phyloP scores from a whole-genome alignment of 2,329 filamentous ascomycete species.

The Cadophora sp. region DNA sequence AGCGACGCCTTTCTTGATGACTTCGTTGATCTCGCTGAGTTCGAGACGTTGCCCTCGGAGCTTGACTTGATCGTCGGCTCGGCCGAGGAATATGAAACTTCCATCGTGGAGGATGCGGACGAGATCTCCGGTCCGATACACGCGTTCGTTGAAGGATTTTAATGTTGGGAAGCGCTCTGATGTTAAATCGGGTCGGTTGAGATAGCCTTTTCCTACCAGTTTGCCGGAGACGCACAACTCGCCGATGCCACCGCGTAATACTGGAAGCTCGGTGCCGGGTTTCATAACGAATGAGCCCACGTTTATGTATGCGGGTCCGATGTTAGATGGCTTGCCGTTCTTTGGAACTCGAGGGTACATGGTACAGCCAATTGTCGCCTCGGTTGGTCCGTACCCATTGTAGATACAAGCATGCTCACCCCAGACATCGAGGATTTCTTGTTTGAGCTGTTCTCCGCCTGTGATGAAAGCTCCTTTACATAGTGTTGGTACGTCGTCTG shows the following conservation, averaged over 20 bases:
- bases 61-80: constrained; percentile 92
- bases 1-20: constrained; percentile 69
- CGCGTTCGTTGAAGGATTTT: constrained; percentile 59
- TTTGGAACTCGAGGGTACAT: constrained; percentile 83
- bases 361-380: constrained; percentile 91
- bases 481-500: constrained; percentile 80
- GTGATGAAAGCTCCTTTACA: constrained; percentile 91
- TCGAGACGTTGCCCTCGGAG: constrained; percentile 88
- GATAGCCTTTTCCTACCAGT: constrained; percentile 87
- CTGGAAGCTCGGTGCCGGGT: constrained; percentile 72
- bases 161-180: constrained; percentile 76
- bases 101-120: constrained; percentile 82
- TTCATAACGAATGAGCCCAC: constrained; percentile 83
- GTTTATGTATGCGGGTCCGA: constrained; percentile 85
- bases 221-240: constrained; percentile 89
- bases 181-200: constrained; percentile 82
- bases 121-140: constrained; percentile 90
- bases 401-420: constrained; percentile 82
- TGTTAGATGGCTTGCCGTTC: constrained; percentile 85
- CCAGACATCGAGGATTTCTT: constrained; percentile 89
- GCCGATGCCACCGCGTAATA: constrained; percentile 79
- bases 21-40: constrained; percentile 88
- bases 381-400: constrained; percentile 92
- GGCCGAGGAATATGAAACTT: constrained; percentile 85
- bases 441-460: constrained; percentile 85